Evolutionary conservation across 2,329 filamentous ascomycete genomes (phyloP), one percentile per base, ranked within the genome.

Genomic region (Diplodia scrobiculata): DNA sequence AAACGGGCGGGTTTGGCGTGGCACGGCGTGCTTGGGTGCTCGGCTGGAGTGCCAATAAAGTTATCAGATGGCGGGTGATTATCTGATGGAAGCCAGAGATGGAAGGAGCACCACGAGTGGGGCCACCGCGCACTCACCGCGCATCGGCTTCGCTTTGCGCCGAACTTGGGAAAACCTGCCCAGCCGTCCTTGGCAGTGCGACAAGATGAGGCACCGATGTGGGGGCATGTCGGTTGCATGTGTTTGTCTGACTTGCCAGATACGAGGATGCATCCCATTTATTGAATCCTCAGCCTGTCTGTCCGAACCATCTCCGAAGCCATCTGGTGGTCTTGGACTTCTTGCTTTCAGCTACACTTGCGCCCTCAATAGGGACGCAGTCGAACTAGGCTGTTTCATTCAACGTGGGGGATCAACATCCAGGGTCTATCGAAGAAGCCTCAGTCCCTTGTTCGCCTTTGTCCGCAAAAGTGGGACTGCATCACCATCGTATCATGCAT

Each of bases 61-160:
- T 60, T 60, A 60, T 60, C 55, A 47, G 55, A 60, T 60, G 55
- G 54, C 38, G 55, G 55, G 38, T 60, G 48, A 60, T 60, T 21
- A 60, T 60, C 55, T 45, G 55, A 60, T 60, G 38, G 55, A 47
- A 17, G 5, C 54, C 21, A 14, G 17, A n/a, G 29, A 36, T 13
- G 29, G 52, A 36, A 11, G 32, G 32, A 19, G 17, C 32, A 4
- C 17, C 11, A n/a, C 29, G 3, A 19, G 55, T 60, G 55, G 55
- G 55, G 55, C 55, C 32, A 25, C 3, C 3, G 25, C 25, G 25
- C 25, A 13, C 25, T 48, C 19, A 48, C 41, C 55, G 54, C 25
- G 54, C 54, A 27, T 11, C 25, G 36, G 41, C 17, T 19, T 9
- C n/a, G 41, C 41, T 7, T 32, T 32, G 29, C 29, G 29, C 29